Base-by-base conservation (phyloP, 1,284 basidiomycete species). In the Tylopilus sp. region DNA sequence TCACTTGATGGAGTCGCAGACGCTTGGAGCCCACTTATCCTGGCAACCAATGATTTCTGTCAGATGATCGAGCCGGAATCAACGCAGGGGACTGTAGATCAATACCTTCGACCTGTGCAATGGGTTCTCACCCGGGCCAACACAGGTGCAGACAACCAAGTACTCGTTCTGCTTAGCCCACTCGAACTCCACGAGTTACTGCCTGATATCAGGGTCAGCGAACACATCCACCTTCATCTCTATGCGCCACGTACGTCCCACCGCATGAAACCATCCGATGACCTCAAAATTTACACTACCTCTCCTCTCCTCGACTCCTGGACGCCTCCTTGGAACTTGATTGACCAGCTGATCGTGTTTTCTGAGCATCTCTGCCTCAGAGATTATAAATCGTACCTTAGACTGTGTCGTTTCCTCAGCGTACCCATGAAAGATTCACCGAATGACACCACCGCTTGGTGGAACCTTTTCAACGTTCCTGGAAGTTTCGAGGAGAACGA, bases 41-140 rank as follows among this genome's bases (percentile, higher is more conserved):
- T 69, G 53, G 75, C 69, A 7, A 79, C 78, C 0, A 22, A 8
- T 4, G 79, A 49, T 75, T 60, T 80, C 74, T 64, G 56, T 19
- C 49, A 24, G 33, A 66, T 58, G 4, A 49, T 65, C 18, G 57
- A 26, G 22, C 24, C n/a, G 0, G 15, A 8, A n/a, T n/a, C 51
- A 15, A 47, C 29, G 6, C 32, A 39, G 3, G 62, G 51, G 15
- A 53, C 19, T 3, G 24, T 44, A 8, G 65, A 68, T 47, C 79
- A 81, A 41, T 83, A 80, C 58, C 66, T 81, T 26, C 79, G 81
- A 22, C 79, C 81, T 0, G 76, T 83, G n/a, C 76, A 81, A 51
- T 83, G 84, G 84, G 73, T 85, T 56, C 57, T 82, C 26, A 78
- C 81, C n/a, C n/a, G n/a, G n/a, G n/a, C n/a, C 1, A 47, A 60